These are phyloP conservation scores for Termitomyces sp. DNA, from an alignment of 1,284 basidiomycete species.

Conservation along the genomic window DNA sequence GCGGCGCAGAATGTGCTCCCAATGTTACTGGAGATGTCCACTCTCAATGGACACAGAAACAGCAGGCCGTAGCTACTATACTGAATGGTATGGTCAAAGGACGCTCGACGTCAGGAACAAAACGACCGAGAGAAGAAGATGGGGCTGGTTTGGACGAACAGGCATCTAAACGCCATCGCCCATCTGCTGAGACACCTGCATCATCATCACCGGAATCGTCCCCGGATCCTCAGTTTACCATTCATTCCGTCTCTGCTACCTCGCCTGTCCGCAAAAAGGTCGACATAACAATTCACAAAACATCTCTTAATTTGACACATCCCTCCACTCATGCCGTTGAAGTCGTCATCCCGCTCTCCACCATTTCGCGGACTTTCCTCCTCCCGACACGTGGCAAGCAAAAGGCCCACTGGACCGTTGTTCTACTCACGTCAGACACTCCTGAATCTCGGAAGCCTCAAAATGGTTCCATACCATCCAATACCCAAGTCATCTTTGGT, in stretches of 20 bases:
- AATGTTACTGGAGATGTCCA: slow-evolving; percentile 15
- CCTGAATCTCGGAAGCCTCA: slow-evolving; percentile 33
- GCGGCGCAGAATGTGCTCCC: slow-evolving; percentile 22
- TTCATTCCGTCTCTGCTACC: slow-evolving; percentile 52
- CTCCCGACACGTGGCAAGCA: slow-evolving; percentile 58
- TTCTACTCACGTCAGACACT: slow-evolving; percentile 46
- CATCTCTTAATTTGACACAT: slow-evolving; percentile 44
- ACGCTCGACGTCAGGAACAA: slow-evolving; percentile 8
- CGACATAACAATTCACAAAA: slow-evolving; percentile 47
- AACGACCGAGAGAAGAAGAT: slow-evolving; percentile 17
- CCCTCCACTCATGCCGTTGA: slow-evolving; percentile 39
- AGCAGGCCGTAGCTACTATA: slow-evolving; percentile 15
- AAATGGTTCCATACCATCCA: slow-evolving; percentile 17
- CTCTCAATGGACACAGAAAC: slow-evolving; percentile 20
- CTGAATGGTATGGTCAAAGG: slow-evolving; percentile 14
- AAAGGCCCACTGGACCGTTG: slow-evolving; percentile 58
- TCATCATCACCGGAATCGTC: slow-evolving; percentile 3
- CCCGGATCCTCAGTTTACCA: slow-evolving; percentile 41
- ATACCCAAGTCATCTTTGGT: slow-evolving; percentile 54
- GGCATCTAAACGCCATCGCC: slow-evolving; percentile 15
- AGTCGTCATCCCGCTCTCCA: slow-evolving; percentile 38
- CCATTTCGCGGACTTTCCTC: slow-evolving; percentile 50
- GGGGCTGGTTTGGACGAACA: slow-evolving; percentile 7
- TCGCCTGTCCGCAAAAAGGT: slow-evolving; percentile 64
- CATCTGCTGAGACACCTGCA: slow-evolving; percentile 7